These are phyloP conservation scores for Pyricularia grisea DNA, from an alignment of 2,329 filamentous ascomycete species.

Conservation along the genomic window DNA sequence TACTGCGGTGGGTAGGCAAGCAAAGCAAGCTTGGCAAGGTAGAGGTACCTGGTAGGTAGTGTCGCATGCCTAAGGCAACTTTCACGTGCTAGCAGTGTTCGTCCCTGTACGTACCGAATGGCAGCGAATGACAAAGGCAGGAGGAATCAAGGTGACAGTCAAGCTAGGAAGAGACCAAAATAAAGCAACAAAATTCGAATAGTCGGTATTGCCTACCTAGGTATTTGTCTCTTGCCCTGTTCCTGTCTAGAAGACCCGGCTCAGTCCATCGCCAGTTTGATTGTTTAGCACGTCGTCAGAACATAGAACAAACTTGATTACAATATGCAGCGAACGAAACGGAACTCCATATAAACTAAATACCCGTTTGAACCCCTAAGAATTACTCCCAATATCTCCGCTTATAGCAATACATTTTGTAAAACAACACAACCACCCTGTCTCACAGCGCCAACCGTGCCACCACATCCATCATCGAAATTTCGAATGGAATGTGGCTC, in stretches of 20 bases:
- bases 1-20: too few relatives aligned
- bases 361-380: neutral
- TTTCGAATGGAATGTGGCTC: neutral
- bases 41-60: too few relatives aligned
- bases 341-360: neutral
- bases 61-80: too few relatives aligned
- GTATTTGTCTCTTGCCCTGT: neutral
- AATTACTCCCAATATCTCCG: neutral
- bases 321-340: neutral
- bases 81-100: too few relatives aligned
- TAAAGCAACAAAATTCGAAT: too few relatives aligned
- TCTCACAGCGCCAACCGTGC: neutral
- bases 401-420: conserved; percentile 1
- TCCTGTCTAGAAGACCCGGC: too few relatives aligned
- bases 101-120: too few relatives aligned
- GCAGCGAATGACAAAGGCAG: too few relatives aligned
- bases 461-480: neutral
- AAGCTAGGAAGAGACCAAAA: too few relatives aligned
- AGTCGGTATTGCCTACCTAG: too few relatives aligned
- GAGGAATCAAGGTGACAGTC: too few relatives aligned
- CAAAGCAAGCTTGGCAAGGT: too few relatives aligned
- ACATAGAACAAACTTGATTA: neutral
- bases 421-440: neutral
- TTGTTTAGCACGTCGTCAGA: neutral
- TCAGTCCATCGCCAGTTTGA: neutral